These are phyloP conservation scores for Wallacemonas collosoma DNA, from an alignment of 208 protist species.

Conservation along the genomic window DNA sequence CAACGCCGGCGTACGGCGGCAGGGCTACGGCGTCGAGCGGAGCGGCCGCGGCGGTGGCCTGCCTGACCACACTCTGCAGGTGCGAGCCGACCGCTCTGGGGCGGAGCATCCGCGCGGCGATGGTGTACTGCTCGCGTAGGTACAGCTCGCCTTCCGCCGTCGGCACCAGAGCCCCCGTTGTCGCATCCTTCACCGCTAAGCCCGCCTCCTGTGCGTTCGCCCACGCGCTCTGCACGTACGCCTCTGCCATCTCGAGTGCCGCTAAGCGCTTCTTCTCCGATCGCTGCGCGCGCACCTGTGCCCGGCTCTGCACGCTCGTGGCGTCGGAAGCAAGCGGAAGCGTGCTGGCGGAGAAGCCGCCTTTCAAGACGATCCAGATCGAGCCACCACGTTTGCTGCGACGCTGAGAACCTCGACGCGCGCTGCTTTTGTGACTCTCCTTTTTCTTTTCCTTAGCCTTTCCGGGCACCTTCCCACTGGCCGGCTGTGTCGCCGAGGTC, in stretches of 20 bases:
- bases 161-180: slow-evolving; percentile 16
- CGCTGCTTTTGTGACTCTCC: slow-evolving; percentile 13
- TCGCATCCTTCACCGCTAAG: slow-evolving; percentile 28
- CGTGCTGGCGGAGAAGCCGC: slow-evolving; percentile 42
- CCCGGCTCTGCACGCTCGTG: neutral
- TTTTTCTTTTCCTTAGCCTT: slow-evolving; percentile 16
- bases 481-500: neutral
- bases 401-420: slow-evolving; percentile 27
- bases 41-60: slow-evolving; percentile 19
- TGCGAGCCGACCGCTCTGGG: slow-evolving; percentile 18
- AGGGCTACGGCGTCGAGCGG: neutral
- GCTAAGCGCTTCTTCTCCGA: slow-evolving; percentile 46
- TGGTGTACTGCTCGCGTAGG: slow-evolving; percentile 72
- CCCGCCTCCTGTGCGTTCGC: slow-evolving; percentile 55
- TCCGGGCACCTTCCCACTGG: too few species aligned
- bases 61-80: slow-evolving; percentile 39
- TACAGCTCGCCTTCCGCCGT: slow-evolving; percentile 67
- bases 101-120: slow-evolving; percentile 54
- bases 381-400: slow-evolving; percentile 47
- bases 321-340: slow-evolving; percentile 33
- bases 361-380: slow-evolving; percentile 84
- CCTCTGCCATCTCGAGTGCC: slow-evolving; percentile 57
- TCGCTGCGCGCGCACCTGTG: slow-evolving; percentile 29
- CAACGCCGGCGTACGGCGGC: neutral
- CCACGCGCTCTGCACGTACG: slow-evolving; percentile 76